A percentile compares a stretch with the other conserved stretches of the same genome.
Evolutionary conservation across 176 grass and related monocot species (phyloP).

Genomic region (Cenchrus purpureus): DNA sequence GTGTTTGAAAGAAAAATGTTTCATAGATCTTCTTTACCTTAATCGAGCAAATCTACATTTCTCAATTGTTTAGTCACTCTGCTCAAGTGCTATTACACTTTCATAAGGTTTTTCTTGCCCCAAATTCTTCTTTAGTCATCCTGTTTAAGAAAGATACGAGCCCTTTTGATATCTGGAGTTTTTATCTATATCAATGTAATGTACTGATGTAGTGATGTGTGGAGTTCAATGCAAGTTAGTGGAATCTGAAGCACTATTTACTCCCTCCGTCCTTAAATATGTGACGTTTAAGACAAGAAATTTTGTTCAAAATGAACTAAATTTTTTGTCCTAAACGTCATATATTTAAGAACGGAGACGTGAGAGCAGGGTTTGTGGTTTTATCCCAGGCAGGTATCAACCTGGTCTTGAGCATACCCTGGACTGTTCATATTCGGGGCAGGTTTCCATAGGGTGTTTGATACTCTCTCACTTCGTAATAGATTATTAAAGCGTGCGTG

Average conservation of each 20-base stretch:
- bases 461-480: not conserved
- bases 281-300: too few relatives aligned
- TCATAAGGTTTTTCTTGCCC: not conserved
- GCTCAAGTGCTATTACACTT: conserved; percentile 7
- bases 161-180: not conserved
- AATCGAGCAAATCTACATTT: not conserved
- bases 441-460: not conserved
- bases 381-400: not conserved
- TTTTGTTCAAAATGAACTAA: too few relatives aligned
- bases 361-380: not conserved
- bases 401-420: not conserved
- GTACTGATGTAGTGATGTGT: not conserved
- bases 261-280: too few relatives aligned
- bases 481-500: not conserved
- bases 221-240: not conserved
- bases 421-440: not conserved
- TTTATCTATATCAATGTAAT: not conserved
- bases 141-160: not conserved
- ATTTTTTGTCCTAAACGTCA: too few relatives aligned
- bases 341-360: too few relatives aligned
- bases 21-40: not conserved
- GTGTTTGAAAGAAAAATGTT: not conserved
- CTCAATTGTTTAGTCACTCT: not conserved
- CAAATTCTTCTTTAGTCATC: not conserved
- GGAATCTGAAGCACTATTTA: not conserved